Base-by-base conservation (phyloP, 148 eudicot genomes). In the Chenopodium formosanum region DNA sequence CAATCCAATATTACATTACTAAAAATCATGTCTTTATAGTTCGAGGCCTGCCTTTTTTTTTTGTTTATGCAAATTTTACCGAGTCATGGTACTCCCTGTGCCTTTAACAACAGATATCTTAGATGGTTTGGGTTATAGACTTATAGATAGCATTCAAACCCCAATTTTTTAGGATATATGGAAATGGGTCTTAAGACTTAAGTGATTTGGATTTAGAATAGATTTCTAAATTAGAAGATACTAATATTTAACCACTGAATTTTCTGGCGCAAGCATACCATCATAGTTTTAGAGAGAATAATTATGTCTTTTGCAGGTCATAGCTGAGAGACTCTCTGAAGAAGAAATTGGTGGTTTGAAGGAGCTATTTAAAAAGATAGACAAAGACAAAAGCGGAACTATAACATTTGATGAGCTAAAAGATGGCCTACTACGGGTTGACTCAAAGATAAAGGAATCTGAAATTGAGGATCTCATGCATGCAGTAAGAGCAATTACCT, bases 321-420 rank as follows among this genome's bases (percentile, higher is more conserved):
- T 94, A 75, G 98, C 98, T 46, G 93, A 94, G 68, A 88, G 88
- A 81, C 94, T 94, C 40, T 94, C 97, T 46, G 97, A 94, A 89
- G 98, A 94, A 87, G 98, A 94, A 80, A 94, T 94, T 37, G 98
- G 97, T 16, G 98, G 98, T 1, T 69, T 94, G 79, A 90, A 92
- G 71, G 94, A 94, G 87, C 85, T 94, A 77, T 94, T 94, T 77
- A 91, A 81, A 68, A 92, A 85, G 88, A 87, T 94, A 65, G 98
- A 94, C 80, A 86, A 89, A 63, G 98, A 94, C 82, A 86, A 84
- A 52, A 94, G 93, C 75, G 98, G 98, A 72, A 82, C 90, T 9
- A 92, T 94, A 84, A 94, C 97, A 47, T 92, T 85, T 80, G 98
- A 94, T 47, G 98, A 94, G 85, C 88, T 94, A n/a, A 90, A 86